These are phyloP conservation scores for Leishmania major DNA, from an alignment of 208 protist species.

Conservation along the genomic window DNA sequence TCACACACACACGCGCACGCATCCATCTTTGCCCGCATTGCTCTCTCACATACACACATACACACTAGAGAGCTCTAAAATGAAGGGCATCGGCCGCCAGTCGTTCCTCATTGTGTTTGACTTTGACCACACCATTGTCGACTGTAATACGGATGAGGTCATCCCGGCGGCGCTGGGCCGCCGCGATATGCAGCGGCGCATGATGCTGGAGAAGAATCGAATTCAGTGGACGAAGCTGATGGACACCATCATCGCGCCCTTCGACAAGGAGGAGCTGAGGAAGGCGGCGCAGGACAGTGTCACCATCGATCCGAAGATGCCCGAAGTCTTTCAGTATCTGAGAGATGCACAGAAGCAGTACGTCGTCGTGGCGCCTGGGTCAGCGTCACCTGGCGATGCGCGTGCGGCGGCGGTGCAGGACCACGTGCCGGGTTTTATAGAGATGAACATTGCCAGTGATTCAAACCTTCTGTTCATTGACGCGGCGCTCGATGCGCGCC, in stretches of 20 bases:
- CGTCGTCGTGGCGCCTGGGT: background rate
- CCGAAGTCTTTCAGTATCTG: constrained; percentile 71
- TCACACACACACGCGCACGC: background rate
- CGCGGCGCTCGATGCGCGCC: constrained; percentile 43
- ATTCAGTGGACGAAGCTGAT: constrained; percentile 86
- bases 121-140: constrained; percentile 88
- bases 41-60: background rate
- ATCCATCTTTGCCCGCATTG: background rate
- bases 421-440: constrained; percentile 38
- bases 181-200: constrained; percentile 25
- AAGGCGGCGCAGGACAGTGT: constrained; percentile 58
- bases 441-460: constrained; percentile 87
- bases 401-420: constrained; percentile 8
- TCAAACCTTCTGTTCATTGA: constrained; percentile 87
- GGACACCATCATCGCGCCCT: constrained; percentile 72
- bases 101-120: constrained; percentile 91
- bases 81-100: constrained; percentile 63
- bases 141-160: constrained; percentile 88
- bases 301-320: constrained; percentile 62
- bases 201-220: constrained; percentile 30
- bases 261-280: constrained; percentile 47
- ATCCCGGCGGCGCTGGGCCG: constrained; percentile 65
- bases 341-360: constrained; percentile 34
- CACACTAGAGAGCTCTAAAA: background rate
- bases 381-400: background rate